A percentile compares a stretch with the other conserved stretches of the same genome.
Evolutionary conservation across 805 yeast genomes (phyloP).

Genomic region (Yueomyces sinensis): DNA sequence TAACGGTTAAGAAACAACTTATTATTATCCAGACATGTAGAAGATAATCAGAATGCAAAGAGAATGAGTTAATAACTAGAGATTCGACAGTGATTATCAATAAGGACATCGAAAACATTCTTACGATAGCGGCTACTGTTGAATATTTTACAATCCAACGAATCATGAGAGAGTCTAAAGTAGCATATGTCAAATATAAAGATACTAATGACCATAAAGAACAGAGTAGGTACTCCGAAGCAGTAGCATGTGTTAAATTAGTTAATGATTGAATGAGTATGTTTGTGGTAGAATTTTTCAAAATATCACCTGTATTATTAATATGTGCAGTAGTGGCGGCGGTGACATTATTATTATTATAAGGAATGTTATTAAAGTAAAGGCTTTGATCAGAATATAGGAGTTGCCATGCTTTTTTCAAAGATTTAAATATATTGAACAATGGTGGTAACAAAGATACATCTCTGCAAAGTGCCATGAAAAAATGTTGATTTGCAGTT

Average conservation of each 20-base stretch:
- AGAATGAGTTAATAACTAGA: conserved; percentile 50
- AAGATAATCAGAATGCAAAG: conserved; percentile 59
- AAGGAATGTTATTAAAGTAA: not conserved
- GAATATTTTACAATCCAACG: conserved; percentile 91
- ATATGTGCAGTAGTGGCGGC: not conserved
- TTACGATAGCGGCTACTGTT: conserved; percentile 72
- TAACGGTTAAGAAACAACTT: conserved; percentile 69
- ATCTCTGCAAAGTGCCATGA: conserved; percentile 68
- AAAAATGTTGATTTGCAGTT: conserved; percentile 63
- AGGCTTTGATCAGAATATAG: conserved; percentile 2
- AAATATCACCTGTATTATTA: not conserved
- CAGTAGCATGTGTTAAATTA: conserved; percentile 41
- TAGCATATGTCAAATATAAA: conserved; percentile 70
- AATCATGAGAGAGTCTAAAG: conserved; percentile 78
- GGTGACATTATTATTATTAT: not conserved
- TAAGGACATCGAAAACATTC: conserved; percentile 75
- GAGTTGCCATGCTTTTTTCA: conserved; percentile 18
- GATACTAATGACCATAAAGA: conserved; percentile 91
- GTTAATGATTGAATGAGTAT: not conserved
- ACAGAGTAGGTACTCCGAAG: conserved; percentile 68
- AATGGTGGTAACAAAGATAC: conserved; percentile 60
- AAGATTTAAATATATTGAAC: conserved; percentile 36
- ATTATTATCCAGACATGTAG: conserved; percentile 86
- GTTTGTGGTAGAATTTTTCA: not conserved
- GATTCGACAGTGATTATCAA: conserved; percentile 60